Base-by-base conservation (phyloP, 2,329 filamentous ascomycete genomes). In the Fusarium buxicola region DNA sequence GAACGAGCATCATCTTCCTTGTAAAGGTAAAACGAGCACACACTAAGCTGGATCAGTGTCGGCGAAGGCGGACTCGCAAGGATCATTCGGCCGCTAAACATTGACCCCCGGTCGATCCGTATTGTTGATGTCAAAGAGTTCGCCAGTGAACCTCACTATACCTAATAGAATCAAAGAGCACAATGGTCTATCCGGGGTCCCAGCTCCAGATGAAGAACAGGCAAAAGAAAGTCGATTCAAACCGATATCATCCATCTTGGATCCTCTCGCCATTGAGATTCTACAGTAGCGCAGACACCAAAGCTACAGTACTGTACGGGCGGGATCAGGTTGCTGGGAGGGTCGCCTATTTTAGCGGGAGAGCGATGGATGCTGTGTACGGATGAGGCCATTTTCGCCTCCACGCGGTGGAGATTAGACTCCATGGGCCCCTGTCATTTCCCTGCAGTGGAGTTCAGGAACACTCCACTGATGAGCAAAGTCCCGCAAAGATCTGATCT, bases 61-160 rank as follows among this genome's bases (percentile, higher is more conserved):
- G 11, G 25, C 46, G n/a, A n/a, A n/a, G n/a, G n/a, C n/a, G n/a
- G n/a, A n/a, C n/a, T n/a, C n/a, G n/a, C 34, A 16, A 28, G 30
- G 55, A 24, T 15, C 38, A 30, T 40, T 49, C 31, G 21, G 39
- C 36, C 43, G 24, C 55, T 58, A 58, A 27, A 41, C 9, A 21
- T 21, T 13, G 24, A 54, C 34, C 39, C 39, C 21, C 21, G 21
- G 21, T 21, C 21, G 21, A 21, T 21, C 4, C 21, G 21, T 21
- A 21, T 21, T 21, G 21, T 21, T 21, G 4, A 21, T 21, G 21
- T 21, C 21, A 21, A 21, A 21, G 21, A n/a, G 21, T n/a, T 21
- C 34, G 16, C 11, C 34, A 36, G 15, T n/a, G 18, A 18, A 9
- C 15, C 11, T 10, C 7, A 36, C 16, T 3, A 21, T n/a, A 18